These are phyloP conservation scores for Saturnispora gosingensis DNA, from an alignment of 805 yeast genomes.

Conservation along the genomic window DNA sequence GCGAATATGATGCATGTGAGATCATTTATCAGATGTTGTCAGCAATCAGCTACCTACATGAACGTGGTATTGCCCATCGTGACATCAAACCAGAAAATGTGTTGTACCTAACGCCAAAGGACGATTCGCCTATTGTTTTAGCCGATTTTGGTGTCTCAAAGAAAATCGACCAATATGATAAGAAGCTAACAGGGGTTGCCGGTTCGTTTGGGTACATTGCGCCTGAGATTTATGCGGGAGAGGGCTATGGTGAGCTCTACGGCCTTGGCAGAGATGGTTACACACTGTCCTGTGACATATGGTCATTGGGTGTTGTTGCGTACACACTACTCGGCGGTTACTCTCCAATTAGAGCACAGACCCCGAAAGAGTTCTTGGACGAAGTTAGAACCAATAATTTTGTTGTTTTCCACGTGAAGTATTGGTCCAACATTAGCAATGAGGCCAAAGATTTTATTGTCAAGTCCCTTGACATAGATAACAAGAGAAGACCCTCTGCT, in stretches of 20 bases:
- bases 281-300: constrained; percentile 91
- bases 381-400: constrained; percentile 70
- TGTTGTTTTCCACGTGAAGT: constrained; percentile 76
- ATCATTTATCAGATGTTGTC: constrained; percentile 65
- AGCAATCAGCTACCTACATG: constrained; percentile 75
- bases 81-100: constrained; percentile 94
- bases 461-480: constrained; percentile 59
- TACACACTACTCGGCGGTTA: constrained; percentile 88
- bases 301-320: constrained; percentile 92
- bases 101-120: constrained; percentile 54
- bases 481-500: constrained; percentile 61
- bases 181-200: constrained; percentile 26
- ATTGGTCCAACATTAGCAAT: constrained; percentile 74
- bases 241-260: constrained; percentile 30
- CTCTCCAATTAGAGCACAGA: constrained; percentile 84
- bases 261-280: constrained; percentile 52
- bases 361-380: constrained; percentile 65
- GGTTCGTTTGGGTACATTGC: constrained; percentile 97
- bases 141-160: constrained; percentile 98
- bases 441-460: constrained; percentile 76
- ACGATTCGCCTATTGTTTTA: constrained; percentile 64
- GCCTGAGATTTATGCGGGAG: constrained; percentile 76
- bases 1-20: constrained; percentile 78
- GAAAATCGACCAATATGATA: constrained; percentile 31
- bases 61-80: constrained; percentile 74